Conservation (phyloP, 2,329 filamentous ascomycete species). For the Microdochium bolleyi region DNA sequence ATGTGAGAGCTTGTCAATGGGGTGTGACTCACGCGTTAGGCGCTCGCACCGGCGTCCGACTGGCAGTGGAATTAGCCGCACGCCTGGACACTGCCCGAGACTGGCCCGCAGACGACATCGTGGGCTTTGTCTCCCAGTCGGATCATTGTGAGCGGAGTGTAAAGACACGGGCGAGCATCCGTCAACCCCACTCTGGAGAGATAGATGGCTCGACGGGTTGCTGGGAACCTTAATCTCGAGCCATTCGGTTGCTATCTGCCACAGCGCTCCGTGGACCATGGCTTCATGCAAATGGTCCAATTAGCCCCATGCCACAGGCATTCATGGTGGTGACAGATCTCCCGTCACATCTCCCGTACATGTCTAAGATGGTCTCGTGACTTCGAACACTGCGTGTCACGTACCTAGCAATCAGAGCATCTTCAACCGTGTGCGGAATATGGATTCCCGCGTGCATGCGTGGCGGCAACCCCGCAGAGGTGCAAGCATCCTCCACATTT, state of each 20-base stretch:
- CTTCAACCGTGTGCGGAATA: not conserved
- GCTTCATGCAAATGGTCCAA: too few species aligned
- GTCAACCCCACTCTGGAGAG: not conserved
- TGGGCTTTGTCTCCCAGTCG: not conserved
- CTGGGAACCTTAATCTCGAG: too few species aligned
- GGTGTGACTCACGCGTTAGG: constrained; percentile 9
- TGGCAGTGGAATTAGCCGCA: not conserved
- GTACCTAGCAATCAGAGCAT: not conserved
- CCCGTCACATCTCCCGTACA: too few species aligned
- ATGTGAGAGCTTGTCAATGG: not conserved
- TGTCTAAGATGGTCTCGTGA: too few species aligned
- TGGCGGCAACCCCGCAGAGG: not conserved
- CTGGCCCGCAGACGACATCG: not conserved
- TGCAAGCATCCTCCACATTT: too few species aligned
- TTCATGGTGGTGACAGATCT: too few species aligned
- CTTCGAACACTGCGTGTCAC: too few species aligned
- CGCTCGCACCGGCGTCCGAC: constrained; percentile 2
- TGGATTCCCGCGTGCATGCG: not conserved
- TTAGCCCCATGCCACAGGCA: too few species aligned
- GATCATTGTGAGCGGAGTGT: not conserved
- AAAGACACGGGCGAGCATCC: not conserved
- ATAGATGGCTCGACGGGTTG: too few species aligned
- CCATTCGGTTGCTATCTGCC: not conserved
- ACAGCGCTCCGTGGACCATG: too few species aligned
- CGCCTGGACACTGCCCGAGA: not conserved